A percentile compares a stretch with the other conserved stretches of the same genome.
phyloP scores from a whole-genome alignment of 2,329 filamentous ascomycete genomes.

The Dactylonectria macrodidyma region DNA sequence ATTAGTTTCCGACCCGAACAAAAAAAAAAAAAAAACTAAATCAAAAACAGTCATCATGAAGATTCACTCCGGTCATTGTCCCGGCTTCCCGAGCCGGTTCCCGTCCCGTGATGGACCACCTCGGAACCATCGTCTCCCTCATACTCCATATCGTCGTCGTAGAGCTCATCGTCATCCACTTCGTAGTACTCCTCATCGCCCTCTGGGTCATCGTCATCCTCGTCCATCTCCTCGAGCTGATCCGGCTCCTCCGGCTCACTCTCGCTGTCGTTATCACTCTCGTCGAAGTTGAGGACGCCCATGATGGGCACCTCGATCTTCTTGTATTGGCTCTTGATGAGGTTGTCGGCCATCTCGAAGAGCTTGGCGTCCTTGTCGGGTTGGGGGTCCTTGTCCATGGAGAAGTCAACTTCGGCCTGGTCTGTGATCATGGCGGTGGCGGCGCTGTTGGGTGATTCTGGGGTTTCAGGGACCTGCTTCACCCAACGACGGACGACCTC shows the following conservation, averaged over 20 bases:
- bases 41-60: constrained; percentile 39
- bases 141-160: constrained; percentile 43
- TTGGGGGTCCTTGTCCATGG: constrained; percentile 56
- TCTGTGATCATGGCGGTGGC: constrained; percentile 50
- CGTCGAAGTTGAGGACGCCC: constrained; percentile 61
- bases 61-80: constrained; percentile 45
- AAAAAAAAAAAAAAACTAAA: constrained; percentile 17
- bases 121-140: constrained; percentile 47
- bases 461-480: constrained; percentile 55
- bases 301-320: constrained; percentile 63
- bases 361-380: constrained; percentile 61
- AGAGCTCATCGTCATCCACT: constrained; percentile 48
- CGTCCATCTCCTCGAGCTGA: constrained; percentile 48
- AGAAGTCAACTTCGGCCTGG: constrained; percentile 57
- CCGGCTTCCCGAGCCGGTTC: constrained; percentile 48
- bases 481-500: constrained; percentile 62
- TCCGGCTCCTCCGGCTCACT: constrained; percentile 48
- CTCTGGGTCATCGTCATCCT: constrained; percentile 43
- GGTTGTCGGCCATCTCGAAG: constrained; percentile 61
- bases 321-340: constrained; percentile 64
- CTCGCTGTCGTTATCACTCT: constrained; percentile 60
- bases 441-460: constrained; percentile 50
- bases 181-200: constrained; percentile 48
- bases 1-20: constrained; percentile 37
- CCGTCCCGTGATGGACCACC: constrained; percentile 47